These are phyloP conservation scores for Capsicum rhomboideum DNA, from an alignment of 257 asterid genomes.

Conservation along the genomic window DNA sequence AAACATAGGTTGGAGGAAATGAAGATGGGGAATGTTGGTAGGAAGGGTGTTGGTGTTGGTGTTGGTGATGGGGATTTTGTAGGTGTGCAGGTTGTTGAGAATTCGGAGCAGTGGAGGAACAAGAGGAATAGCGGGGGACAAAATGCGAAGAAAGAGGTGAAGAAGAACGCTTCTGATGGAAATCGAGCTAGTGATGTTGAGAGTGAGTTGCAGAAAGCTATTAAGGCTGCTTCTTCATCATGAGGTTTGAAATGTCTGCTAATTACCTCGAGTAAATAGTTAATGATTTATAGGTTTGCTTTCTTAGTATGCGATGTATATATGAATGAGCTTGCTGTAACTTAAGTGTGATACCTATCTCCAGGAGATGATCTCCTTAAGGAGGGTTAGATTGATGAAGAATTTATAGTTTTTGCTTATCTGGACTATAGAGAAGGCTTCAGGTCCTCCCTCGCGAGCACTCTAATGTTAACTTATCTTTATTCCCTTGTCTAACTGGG, in stretches of 20 bases:
- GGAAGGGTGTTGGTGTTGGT: slow-evolving; percentile 15
- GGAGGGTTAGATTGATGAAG: not conserved
- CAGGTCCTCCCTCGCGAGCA: not conserved
- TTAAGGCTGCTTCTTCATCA: slow-evolving; percentile 54
- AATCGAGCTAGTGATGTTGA: slow-evolving; percentile 45
- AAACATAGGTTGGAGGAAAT: slow-evolving; percentile 49
- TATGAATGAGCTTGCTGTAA: slow-evolving; percentile 1
- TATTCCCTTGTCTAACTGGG: not conserved
- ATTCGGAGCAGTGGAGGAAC: slow-evolving; percentile 51
- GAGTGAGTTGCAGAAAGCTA: slow-evolving; percentile 84
- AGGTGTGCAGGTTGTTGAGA: slow-evolving; percentile 29
- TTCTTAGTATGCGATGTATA: not conserved
- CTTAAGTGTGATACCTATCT: not conserved
- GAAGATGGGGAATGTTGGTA: slow-evolving; percentile 22
- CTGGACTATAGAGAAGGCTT: not conserved
- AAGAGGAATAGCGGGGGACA: slow-evolving; percentile 32
- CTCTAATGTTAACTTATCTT: not conserved
- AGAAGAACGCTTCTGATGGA: slow-evolving; percentile 19
- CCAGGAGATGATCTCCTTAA: not conserved
- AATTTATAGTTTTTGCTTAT: not conserved
- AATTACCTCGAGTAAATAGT: not conserved
- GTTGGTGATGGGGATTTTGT: slow-evolving; percentile 14
- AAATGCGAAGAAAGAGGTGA: slow-evolving; percentile 35
- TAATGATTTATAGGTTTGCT: not conserved
- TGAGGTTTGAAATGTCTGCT: slow-evolving; percentile 14